Conservation (phyloP, 495 filamentous ascomycete genomes). For the Hypoxylon lienhwacheense region DNA sequence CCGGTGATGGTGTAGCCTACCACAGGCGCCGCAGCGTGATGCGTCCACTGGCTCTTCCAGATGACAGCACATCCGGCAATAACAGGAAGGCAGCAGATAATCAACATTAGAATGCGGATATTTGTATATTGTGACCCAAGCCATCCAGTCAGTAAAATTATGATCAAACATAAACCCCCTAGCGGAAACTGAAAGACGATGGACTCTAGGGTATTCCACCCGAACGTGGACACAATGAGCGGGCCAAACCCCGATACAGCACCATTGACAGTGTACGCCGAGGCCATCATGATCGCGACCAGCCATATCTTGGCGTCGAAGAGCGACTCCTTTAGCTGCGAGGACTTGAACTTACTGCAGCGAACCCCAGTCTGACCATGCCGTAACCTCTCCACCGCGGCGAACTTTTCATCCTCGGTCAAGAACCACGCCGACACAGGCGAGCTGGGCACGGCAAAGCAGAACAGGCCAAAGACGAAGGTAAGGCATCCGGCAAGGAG, state of each 20-base stretch:
- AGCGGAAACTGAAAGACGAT: constrained; percentile 76
- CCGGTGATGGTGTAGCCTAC: constrained; percentile 71
- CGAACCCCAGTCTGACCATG: constrained; percentile 63
- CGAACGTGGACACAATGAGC: constrained; percentile 73
- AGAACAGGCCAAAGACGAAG: constrained; percentile 65
- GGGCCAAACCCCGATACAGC: constrained; percentile 77
- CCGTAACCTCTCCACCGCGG: constrained; percentile 58
- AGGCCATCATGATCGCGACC: constrained; percentile 61
- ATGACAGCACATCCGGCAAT: constrained; percentile 75
- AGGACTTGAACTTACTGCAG: constrained; percentile 60
- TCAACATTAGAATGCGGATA: constrained; percentile 63
- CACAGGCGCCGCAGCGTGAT: constrained; percentile 64
- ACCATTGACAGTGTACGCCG: constrained; percentile 71
- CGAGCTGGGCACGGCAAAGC: constrained; percentile 61
- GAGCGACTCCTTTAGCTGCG: constrained; percentile 59
- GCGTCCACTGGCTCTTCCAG: constrained; percentile 68
- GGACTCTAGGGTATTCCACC: constrained; percentile 63
- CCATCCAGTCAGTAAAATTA: constrained; percentile 66
- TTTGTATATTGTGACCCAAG: constrained; percentile 62
- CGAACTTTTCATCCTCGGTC: constrained; percentile 53
- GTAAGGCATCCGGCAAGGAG: constrained; percentile 65
- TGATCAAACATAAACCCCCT: constrained; percentile 63
- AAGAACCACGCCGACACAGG: constrained; percentile 60
- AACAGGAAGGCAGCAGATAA: constrained; percentile 67
- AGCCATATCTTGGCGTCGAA: constrained; percentile 65